phyloP scores from a whole-genome alignment of 1,284 basidiomycete species.

The Marasmius fiardii region DNA sequence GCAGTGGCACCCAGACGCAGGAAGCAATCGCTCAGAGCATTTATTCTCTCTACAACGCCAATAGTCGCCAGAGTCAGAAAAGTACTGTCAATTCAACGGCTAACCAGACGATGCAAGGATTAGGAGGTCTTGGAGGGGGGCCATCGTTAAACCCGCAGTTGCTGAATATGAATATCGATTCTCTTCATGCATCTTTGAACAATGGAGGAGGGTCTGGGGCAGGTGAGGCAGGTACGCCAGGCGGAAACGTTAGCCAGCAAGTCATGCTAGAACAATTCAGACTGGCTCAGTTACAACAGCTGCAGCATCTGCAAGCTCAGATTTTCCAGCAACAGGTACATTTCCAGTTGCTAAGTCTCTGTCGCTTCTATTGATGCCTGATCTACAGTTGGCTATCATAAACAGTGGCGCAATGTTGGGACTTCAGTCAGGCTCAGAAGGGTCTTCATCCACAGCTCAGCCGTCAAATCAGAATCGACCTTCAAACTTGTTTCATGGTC shows the following conservation, averaged over 20 bases:
- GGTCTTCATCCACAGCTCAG: background rate
- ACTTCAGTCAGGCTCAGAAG: slow-evolving; percentile 9
- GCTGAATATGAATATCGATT: background rate
- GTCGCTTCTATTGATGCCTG: slow-evolving; percentile 2
- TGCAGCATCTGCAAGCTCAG: slow-evolving; percentile 76
- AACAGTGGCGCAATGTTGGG: slow-evolving; percentile 38
- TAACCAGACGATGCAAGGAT: background rate
- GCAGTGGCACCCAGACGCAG: background rate
- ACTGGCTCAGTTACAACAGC: slow-evolving; percentile 68
- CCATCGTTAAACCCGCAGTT: background rate
- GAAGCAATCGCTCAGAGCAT: background rate
- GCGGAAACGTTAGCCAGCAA: slow-evolving; percentile 10
- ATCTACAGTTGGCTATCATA: slow-evolving; percentile 65
- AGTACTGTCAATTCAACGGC: background rate
- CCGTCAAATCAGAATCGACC: background rate
- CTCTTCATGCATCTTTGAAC: background rate
- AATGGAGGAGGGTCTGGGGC: background rate
- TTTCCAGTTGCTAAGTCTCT: slow-evolving; percentile 9
- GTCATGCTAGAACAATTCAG: slow-evolving; percentile 60
- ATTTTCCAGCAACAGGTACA: slow-evolving; percentile 82
- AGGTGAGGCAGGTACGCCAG: too few species aligned
- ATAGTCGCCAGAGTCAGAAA: background rate
- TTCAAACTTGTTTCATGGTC: slow-evolving; percentile 25
- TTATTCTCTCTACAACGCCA: background rate
- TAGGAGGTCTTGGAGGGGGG: background rate